phyloP scores from a whole-genome alignment of 2,329 filamentous ascomycete species.

The Pyrenophora tritici-repentis region DNA sequence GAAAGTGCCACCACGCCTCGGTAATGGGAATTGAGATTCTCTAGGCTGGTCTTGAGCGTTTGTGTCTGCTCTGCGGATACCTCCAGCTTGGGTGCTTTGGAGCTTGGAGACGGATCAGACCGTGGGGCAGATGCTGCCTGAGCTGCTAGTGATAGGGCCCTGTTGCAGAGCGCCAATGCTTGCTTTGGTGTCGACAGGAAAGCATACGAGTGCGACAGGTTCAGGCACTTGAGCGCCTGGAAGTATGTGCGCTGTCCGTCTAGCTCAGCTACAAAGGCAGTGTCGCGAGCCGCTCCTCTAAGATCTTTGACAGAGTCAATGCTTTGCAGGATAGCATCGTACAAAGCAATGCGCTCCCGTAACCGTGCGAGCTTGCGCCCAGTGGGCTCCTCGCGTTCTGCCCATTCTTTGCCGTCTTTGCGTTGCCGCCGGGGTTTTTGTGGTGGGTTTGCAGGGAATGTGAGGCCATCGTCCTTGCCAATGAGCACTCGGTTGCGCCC shows the following conservation, averaged over 20 bases:
- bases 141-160: slow-evolving; percentile 68
- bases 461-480: slow-evolving; percentile 78
- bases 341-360: slow-evolving; percentile 85
- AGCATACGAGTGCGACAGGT: slow-evolving; percentile 83
- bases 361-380: slow-evolving; percentile 78
- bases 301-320: slow-evolving; percentile 88
- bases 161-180: slow-evolving; percentile 81
- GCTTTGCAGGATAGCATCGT: slow-evolving; percentile 89
- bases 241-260: slow-evolving; percentile 82
- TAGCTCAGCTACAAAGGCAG: slow-evolving; percentile 75
- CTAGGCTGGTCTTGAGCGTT: slow-evolving; percentile 66
- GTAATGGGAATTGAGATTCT: slow-evolving; percentile 75
- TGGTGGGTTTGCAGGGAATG: slow-evolving; percentile 58
- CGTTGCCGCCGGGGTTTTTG: slow-evolving; percentile 59
- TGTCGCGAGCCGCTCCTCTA: slow-evolving; percentile 85
- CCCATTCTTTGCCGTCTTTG: slow-evolving; percentile 54
- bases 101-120: slow-evolving; percentile 37
- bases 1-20: slow-evolving; percentile 85
- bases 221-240: slow-evolving; percentile 82
- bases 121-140: slow-evolving; percentile 52
- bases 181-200: slow-evolving; percentile 74
- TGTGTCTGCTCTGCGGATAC: slow-evolving; percentile 65
- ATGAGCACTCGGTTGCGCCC: slow-evolving; percentile 89
- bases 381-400: slow-evolving; percentile 66
- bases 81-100: slow-evolving; percentile 67